Conservation (phyloP, 495 filamentous ascomycete genomes). For the Cryomyces minteri region DNA sequence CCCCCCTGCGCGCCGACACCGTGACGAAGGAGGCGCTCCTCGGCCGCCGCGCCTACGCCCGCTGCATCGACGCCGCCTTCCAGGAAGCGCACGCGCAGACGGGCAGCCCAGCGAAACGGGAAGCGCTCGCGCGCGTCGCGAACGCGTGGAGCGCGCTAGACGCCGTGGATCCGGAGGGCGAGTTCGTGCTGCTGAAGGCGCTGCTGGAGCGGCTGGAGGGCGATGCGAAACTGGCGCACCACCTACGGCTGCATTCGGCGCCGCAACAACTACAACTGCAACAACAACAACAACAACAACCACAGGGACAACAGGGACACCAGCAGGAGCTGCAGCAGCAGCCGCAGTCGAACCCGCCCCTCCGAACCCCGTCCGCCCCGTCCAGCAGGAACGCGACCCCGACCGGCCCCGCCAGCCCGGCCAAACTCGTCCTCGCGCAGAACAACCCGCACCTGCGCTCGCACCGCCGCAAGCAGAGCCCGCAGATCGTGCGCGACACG, state of each 20-base stretch:
- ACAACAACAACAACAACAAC: too few species aligned
- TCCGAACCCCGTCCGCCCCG: background rate
- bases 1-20: conserved; percentile 9
- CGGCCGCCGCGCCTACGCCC: conserved; percentile 61
- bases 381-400: background rate
- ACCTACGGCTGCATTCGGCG: conserved; percentile 1
- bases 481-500: conserved; percentile 19
- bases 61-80: conserved; percentile 59
- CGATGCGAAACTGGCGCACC: conserved; percentile 16
- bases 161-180: conserved; percentile 75
- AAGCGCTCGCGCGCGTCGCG: conserved; percentile 61
- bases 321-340: background rate
- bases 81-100: conserved; percentile 72
- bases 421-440: conserved; percentile 57
- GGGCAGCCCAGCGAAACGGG: conserved; percentile 50
- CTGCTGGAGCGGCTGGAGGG: conserved; percentile 42
- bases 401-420: conserved; percentile 17
- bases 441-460: conserved; percentile 74
- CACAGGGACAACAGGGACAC: background rate
- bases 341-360: background rate
- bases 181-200: conserved; percentile 61
- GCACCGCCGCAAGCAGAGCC: conserved; percentile 51
- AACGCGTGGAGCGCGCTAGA: conserved; percentile 75
- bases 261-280: too few species aligned
- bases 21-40: conserved; percentile 64